Percentiles rank a stretch among this genome's conserved stretches.
Evolutionary conservation across 2,329 filamentous ascomycete genomes (phyloP).

Genomic region (Neonectria coccinea): DNA sequence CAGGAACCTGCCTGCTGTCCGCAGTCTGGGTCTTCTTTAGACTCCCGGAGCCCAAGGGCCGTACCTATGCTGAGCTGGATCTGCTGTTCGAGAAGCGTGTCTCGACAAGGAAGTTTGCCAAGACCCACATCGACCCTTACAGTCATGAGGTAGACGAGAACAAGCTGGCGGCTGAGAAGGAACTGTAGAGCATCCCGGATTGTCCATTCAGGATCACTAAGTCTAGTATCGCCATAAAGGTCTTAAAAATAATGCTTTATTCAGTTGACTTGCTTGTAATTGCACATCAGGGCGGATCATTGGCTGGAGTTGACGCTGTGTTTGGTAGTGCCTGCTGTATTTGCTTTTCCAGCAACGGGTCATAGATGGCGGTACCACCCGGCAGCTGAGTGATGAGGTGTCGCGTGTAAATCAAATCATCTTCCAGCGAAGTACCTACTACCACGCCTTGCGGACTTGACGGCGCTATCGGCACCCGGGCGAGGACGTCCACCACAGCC

Average conservation of each 20-base stretch:
- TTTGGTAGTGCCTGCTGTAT: constrained; percentile 51
- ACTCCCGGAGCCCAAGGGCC: constrained; percentile 65
- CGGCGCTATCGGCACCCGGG: constrained; percentile 53
- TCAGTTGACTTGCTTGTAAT: background rate
- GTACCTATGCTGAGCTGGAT: constrained; percentile 59
- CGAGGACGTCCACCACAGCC: constrained; percentile 58
- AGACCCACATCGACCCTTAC: constrained; percentile 54
- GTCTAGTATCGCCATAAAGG: background rate
- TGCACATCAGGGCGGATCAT: constrained; percentile 12
- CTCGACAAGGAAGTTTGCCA: constrained; percentile 55
- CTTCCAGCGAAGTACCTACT: constrained; percentile 48
- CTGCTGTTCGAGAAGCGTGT: constrained; percentile 55
- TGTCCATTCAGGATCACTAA: background rate
- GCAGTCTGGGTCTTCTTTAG: constrained; percentile 63
- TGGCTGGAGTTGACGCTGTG: constrained; percentile 28
- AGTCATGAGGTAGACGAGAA: constrained; percentile 24
- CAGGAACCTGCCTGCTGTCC: constrained; percentile 60
- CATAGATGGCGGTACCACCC: constrained; percentile 53
- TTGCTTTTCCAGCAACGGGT: constrained; percentile 55
- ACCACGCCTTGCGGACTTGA: constrained; percentile 42
- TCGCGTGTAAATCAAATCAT: constrained; percentile 54
- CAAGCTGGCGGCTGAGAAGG: constrained; percentile 27
- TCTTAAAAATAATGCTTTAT: background rate
- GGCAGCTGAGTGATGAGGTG: constrained; percentile 54
- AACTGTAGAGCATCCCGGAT: background rate